phyloP scores from a whole-genome alignment of 495 filamentous ascomycete species.

The Penicillium arizonense region DNA sequence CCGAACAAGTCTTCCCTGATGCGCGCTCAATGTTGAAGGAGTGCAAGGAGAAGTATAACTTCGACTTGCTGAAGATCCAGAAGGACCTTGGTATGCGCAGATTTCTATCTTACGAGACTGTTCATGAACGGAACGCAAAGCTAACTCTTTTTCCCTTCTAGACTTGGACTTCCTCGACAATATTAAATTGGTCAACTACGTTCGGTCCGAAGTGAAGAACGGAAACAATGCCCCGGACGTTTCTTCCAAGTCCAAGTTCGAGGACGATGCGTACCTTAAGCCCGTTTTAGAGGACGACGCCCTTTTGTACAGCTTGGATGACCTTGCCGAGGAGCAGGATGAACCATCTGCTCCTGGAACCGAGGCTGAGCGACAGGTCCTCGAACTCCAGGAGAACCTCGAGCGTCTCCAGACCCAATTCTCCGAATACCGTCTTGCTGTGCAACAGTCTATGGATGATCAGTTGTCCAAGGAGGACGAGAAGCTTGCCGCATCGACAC shows the following conservation, averaged over 20 bases:
- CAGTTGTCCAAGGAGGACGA: constrained; percentile 57
- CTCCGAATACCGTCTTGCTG: constrained; percentile 65
- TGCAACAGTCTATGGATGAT: constrained; percentile 68
- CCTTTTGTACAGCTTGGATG: constrained; percentile 78
- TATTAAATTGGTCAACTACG: constrained; percentile 85
- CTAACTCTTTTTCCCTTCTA: constrained; percentile 26
- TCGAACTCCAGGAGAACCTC: constrained; percentile 68
- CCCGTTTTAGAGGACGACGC: constrained; percentile 90
- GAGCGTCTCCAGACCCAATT: constrained; percentile 65
- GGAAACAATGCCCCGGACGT: constrained; percentile 53
- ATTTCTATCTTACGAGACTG: neutral
- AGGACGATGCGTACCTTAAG: constrained; percentile 74
- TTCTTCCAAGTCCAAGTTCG: constrained; percentile 57
- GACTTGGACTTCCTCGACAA: constrained; percentile 78
- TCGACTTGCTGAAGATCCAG: constrained; percentile 69
- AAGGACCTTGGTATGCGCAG: constrained; percentile 61
- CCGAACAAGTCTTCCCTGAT: constrained; percentile 64
- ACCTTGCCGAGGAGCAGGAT: constrained; percentile 51
- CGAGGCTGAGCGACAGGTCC: constrained; percentile 55
- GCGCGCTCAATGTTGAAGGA: constrained; percentile 66
- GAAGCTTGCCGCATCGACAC: constrained; percentile 25
- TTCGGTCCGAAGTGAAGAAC: constrained; percentile 54
- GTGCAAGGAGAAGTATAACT: constrained; percentile 66
- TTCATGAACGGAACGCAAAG: neutral
- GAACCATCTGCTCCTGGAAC: constrained; percentile 20